Evolutionary conservation across 352 stramenopile species (phyloP), one percentile per base, ranked within the genome.

Genomic region (Globisporangium splendens): DNA sequence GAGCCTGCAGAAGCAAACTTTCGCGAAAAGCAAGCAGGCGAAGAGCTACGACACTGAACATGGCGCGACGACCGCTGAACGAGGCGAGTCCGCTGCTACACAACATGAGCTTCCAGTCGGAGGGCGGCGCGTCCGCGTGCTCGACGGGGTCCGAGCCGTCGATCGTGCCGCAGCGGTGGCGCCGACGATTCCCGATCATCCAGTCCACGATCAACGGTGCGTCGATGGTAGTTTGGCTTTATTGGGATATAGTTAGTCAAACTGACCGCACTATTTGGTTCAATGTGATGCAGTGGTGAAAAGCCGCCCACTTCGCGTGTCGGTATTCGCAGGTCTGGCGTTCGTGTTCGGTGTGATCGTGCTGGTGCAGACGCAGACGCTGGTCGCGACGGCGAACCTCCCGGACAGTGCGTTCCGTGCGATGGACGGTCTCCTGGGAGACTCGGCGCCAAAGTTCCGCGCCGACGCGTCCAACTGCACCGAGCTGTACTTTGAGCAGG

Each of bases 401-500:
- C 75, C 74, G 3, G 64, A 61, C 31, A 79, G 59, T 14, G 67
- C 77, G 10, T 54, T 88, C 7, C 54, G 53, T 18, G 62, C 66
- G 0, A 65, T 50, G 3, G 60, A 35, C 2, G 56, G 63, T 7
- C n/a, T 64, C 8, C 35, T 50, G 3, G 56, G 51, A n/a, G 28
- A 50, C 17, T 13, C 38, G 11, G 52, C 47, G 31, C 63, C 35
- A 4, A 54, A 31, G 8, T 39, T 90, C 22, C 61, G 35, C 12
- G 75, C 79, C 14, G 69, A 84, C 52, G 64, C 78, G 17, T 72
- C 66, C 48, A 93, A 95, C 69, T 96, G 89, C 69, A 82, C 82
- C 0, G 74, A 92, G 68, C 61, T 75, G n/a, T 97, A 73, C 73
- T 89, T 97, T 50, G 77, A 92, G 47, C 91, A 98, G 62, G 75